Base-by-base conservation (phyloP, 495 filamentous ascomycete genomes). In the Trichoderma orchidacearum region DNA sequence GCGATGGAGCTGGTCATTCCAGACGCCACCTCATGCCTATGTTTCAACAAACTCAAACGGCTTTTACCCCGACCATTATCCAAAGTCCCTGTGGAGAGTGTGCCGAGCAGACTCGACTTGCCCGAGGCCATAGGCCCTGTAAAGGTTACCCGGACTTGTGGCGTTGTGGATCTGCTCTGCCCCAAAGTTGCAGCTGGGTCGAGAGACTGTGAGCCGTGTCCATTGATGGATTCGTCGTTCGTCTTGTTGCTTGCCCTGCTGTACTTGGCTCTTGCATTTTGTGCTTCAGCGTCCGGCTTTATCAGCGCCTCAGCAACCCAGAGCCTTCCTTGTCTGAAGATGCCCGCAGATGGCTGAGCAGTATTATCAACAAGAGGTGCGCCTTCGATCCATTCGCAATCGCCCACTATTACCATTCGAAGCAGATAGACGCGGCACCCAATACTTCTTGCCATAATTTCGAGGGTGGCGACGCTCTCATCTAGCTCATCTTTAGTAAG, bases 31-130 rank as follows among this genome's bases (percentile, higher is more conserved):
- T 98, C 93, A 63, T 98, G 93, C n/a, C 87, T 80, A 68, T 98
- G 93, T 62, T 90, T 95, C 51, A 97, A 74, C 7, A 97, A 71
- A 60, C 86, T 89, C 34, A 96, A 76, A 59, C 93, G 76, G 62
- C 87, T 92, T 63, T 87, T 90, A 0, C 93, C 93, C 54, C 90
- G 77, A 3, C 92, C 93, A 70, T 98, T 96, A 63, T 98, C 93
- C 11, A 95, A 73, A 9, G 85, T 84, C 3, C 88, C 89, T 3
- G 87, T 93, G 0, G 89, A 90, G 52, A 98, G 71, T 2, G 88
- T 92, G 1, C 94, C 93, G 15, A 98, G 65, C 25, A 98, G 74
- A 13, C 87, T 94, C 0, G 92, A 94, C 67, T 98, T 98, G 9
- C 93, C 93, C 15, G 89, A 91, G n/a, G 85, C 87, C 21, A 89